Evolutionary conservation across 2,329 filamentous ascomycete genomes (phyloP).

Genomic region (Trichophyton schoenleinii): DNA sequence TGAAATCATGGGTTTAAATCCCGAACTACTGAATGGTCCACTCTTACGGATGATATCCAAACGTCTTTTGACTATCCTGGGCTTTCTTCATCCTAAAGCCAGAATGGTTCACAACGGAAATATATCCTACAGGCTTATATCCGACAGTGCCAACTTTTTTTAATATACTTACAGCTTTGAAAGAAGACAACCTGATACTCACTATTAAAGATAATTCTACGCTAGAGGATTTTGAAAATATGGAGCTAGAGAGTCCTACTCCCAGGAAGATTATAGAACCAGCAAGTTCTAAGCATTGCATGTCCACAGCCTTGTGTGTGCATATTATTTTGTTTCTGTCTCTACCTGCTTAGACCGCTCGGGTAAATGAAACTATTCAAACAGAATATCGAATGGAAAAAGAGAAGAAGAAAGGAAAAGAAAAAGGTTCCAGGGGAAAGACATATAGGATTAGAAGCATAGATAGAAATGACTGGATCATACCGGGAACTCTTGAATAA

Average conservation of each 20-base stretch:
- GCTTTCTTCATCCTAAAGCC: not conserved
- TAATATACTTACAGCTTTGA: not conserved
- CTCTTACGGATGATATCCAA: not conserved
- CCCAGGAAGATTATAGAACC: not conserved
- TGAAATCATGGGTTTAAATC: not conserved
- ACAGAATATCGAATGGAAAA: not conserved
- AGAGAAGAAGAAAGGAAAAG: not conserved
- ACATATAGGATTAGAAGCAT: not conserved
- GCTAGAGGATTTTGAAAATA: not conserved
- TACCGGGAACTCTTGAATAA: not conserved
- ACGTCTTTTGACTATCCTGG: not conserved
- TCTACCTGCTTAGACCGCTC: conserved; percentile 3
- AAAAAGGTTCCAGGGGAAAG: too few relatives aligned
- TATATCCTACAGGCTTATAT: too few relatives aligned
- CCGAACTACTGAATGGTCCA: not conserved
- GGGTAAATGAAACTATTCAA: not conserved
- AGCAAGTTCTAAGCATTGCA: too few relatives aligned
- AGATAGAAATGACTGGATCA: not conserved
- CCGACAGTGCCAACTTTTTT: too few relatives aligned
- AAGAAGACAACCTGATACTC: not conserved
- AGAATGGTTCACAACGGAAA: not conserved
- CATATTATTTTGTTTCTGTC: not conserved
- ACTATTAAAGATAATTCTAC: not conserved
- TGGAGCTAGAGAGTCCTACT: not conserved
- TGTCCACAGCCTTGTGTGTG: too few relatives aligned